Evolutionary conservation across 2,329 filamentous ascomycete genomes (phyloP).

Genomic region (Berkeleyomyces basicola): DNA sequence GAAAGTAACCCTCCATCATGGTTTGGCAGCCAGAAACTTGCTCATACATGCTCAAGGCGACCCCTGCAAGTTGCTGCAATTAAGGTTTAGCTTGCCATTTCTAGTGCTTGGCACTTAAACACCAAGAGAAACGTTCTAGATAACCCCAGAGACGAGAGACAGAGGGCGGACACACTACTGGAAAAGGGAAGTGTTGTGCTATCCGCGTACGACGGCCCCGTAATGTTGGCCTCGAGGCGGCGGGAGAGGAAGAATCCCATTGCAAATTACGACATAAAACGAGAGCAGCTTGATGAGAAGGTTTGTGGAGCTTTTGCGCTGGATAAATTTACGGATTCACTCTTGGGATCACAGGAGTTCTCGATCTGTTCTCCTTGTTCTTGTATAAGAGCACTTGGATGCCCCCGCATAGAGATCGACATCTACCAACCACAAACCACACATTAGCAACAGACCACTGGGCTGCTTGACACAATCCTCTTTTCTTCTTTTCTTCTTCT

Average conservation of each 20-base stretch:
- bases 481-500: not conserved
- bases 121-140: constrained; percentile 1
- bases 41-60: constrained; percentile 6
- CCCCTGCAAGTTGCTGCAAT: constrained; percentile 1
- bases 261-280: not conserved
- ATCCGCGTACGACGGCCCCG: not conserved
- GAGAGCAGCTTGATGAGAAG: not conserved
- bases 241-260: not conserved
- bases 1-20: not conserved
- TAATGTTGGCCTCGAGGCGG: not conserved
- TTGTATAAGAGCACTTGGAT: not conserved
- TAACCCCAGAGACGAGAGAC: not conserved
- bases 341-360: not conserved
- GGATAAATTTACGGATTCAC: not conserved
- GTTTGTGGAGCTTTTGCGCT: constrained; percentile 2
- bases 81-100: not conserved
- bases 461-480: not conserved
- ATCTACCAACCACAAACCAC: not conserved
- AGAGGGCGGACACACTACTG: not conserved
- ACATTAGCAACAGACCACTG: not conserved
- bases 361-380: not conserved
- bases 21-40: not conserved
- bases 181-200: not conserved
- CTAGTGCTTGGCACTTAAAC: not conserved
- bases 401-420: not conserved